Evolutionary conservation across 2,329 filamentous ascomycete genomes (phyloP), one percentile per base, ranked within the genome.

Genomic region (Emergomyces pasteurianus): DNA sequence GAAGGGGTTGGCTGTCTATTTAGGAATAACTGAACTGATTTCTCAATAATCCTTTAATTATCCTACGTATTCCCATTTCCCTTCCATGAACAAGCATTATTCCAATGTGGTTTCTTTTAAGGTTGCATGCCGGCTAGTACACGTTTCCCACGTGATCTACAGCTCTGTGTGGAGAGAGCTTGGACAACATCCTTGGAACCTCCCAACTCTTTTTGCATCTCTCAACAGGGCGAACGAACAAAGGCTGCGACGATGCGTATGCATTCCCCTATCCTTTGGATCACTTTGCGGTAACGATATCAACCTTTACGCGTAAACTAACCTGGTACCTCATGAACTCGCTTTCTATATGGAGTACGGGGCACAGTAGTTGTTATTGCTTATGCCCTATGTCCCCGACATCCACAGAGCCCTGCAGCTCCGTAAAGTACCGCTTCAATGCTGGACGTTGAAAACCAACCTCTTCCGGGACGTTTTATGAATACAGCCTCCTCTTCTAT

Each of bases 371-470:
- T 16, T n/a, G 26, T 28, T 16, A 50, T 52, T 21, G 28, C 28
- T 1, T 28, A 16, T 26, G n/a, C 31, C 52, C 31, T 26, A 40
- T 54, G 52, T 38, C n/a, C 34, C 18, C 31, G 31, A 40, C 12
- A 54, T 54, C 52, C 4, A 54, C 34, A 34, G 38, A 60, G 49
- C 53, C 62, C 62, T 59, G 58, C 16, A 60, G 50, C 26, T 63
- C 62, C 23, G 26, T 34, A 38, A 28, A 21, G 2, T 40, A 28
- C 43, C 23, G 12, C 26, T 58, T 38, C 28, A 9, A 50, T 58
- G 57, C 31, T 42, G 46, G 73, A 73, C 68, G 61, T 65, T 50
- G 66, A 61, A 62, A 66, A 68, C 52, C 64, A 65, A 31, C 7
- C 64, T 59, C 66, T 69, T 60, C 66, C 68, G 56, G 65, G 23